phyloP scores from a whole-genome alignment of 1,139 yeast genomes.

The Yamadazyma diospyri region DNA sequence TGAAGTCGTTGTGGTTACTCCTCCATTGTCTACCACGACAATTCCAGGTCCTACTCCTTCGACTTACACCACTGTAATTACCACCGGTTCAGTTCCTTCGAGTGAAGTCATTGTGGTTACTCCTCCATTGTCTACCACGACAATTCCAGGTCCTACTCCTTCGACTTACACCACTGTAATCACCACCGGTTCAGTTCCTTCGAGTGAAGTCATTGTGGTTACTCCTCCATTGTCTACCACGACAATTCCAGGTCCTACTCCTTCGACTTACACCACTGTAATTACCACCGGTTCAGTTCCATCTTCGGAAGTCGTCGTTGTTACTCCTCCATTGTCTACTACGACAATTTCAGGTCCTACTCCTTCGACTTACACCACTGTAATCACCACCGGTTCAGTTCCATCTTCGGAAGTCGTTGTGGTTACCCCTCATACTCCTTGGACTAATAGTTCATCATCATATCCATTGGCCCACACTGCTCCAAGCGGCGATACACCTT shows the following conservation, averaged over 20 bases:
- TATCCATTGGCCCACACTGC: too few species aligned
- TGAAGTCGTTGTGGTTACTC: background rate
- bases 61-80: background rate
- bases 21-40: background rate
- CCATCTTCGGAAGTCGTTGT: too few species aligned
- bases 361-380: too few species aligned
- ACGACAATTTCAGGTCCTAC: too few species aligned
- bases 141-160: background rate
- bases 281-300: too few species aligned
- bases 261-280: too few species aligned
- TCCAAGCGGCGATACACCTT: too few species aligned
- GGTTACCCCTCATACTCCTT: too few species aligned
- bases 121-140: background rate
- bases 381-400: too few species aligned
- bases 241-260: background rate
- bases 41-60: background rate
- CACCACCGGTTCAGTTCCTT: background rate
- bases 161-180: constrained; percentile 1
- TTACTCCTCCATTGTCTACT: too few species aligned
- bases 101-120: constrained; percentile 1
- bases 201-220: background rate
- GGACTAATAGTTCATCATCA: too few species aligned
- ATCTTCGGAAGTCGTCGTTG: too few species aligned
- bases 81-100: background rate
- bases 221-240: background rate